Percentiles rank a stretch among this genome's conserved stretches.
phyloP scores from a whole-genome alignment of 225 moss, liverwort and hornwort genomes.

The Pleurozium schreberi region DNA sequence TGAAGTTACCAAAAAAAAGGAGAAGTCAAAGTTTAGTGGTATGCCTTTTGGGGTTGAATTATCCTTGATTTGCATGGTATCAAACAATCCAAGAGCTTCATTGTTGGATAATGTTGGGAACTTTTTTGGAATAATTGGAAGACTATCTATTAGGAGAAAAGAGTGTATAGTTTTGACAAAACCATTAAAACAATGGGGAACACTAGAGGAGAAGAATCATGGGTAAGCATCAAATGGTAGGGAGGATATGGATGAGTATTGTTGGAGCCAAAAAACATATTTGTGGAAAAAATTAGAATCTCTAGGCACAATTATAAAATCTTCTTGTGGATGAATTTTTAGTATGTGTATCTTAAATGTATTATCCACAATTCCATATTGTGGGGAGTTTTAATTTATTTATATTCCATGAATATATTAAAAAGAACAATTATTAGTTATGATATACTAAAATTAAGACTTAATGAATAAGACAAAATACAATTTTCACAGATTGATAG shows the following conservation, averaged over 20 bases:
- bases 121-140: no score
- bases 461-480: no score
- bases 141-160: neutral
- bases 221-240: neutral
- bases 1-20: neutral
- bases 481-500: no score
- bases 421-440: no score
- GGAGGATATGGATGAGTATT: neutral
- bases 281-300: no score
- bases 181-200: neutral
- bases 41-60: neutral
- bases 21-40: neutral
- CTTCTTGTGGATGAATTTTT: neutral
- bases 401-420: no score
- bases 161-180: neutral
- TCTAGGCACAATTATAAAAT: neutral
- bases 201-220: neutral
- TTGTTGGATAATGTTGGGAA: no score
- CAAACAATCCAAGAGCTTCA: no score
- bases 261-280: neutral
- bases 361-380: no score
- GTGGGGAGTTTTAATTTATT: no score
- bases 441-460: no score
- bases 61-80: neutral
- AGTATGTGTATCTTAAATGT: neutral